phyloP scores from a whole-genome alignment of 768 basidiomycete genomes.

The Xerocomellus amylosporus region DNA sequence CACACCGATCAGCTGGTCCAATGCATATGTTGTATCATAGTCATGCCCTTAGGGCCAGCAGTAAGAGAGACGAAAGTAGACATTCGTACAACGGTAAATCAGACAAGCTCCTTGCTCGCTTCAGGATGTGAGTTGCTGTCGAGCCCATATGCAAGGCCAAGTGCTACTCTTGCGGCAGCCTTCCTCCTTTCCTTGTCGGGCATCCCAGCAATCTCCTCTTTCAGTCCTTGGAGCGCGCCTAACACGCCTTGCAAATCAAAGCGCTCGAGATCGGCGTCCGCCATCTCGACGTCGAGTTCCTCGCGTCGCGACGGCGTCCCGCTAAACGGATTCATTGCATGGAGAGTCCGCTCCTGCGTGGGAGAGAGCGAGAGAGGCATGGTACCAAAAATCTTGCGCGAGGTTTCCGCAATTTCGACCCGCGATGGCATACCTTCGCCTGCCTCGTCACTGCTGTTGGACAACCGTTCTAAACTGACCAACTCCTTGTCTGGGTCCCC shows the following conservation, averaged over 20 bases:
- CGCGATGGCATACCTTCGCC: conserved; percentile 43
- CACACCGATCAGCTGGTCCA: neutral
- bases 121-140: conserved; percentile 3
- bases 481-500: conserved; percentile 41
- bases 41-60: neutral
- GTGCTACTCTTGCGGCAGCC: conserved; percentile 69
- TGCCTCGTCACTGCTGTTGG: conserved; percentile 1
- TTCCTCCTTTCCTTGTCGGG: conserved; percentile 56
- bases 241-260: conserved; percentile 67
- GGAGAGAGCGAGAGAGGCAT: conserved; percentile 18
- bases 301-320: conserved; percentile 29
- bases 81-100: neutral
- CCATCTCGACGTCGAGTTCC: conserved; percentile 26
- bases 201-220: conserved; percentile 71
- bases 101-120: conserved; percentile 4
- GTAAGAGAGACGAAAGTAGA: neutral
- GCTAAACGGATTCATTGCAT: neutral
- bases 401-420: conserved; percentile 48
- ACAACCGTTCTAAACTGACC: conserved; percentile 13
- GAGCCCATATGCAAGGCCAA: conserved; percentile 71
- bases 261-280: conserved; percentile 40
- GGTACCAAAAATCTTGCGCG: conserved; percentile 49
- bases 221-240: conserved; percentile 62
- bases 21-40: neutral
- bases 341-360: conserved; percentile 7